Percentiles rank a stretch among this genome's conserved stretches.
Evolutionary conservation across 148 eudicot genomes (phyloP).

Genomic region (Dysphania ambrosioides): DNA sequence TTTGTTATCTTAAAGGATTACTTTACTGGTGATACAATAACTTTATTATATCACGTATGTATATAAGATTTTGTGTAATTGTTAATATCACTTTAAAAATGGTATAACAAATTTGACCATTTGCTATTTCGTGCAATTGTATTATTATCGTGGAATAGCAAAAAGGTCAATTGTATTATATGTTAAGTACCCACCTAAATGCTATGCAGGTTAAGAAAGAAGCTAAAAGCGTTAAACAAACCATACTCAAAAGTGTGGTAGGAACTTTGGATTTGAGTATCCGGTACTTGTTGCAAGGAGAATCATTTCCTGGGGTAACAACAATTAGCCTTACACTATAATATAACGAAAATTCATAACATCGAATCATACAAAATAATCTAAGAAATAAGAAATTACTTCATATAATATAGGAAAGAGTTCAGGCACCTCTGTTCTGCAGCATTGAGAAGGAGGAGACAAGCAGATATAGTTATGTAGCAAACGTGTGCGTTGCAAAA

Average conservation of each 20-base stretch:
- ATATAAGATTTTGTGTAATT: too few species aligned
- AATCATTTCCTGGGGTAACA: conserved; percentile 85
- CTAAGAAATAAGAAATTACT: neutral
- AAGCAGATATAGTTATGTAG: conserved; percentile 52
- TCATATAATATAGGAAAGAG: conserved; percentile 46
- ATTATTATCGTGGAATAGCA: too few species aligned
- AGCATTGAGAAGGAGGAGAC: conserved; percentile 29
- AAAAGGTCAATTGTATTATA: too few species aligned
- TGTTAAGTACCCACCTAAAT: neutral
- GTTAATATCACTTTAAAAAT: too few species aligned
- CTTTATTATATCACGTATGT: too few species aligned
- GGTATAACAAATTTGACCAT: too few species aligned
- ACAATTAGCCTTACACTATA: neutral
- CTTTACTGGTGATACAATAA: too few species aligned
- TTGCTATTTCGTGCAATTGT: too few species aligned
- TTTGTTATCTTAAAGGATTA: too few species aligned
- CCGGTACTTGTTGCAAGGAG: conserved; percentile 51
- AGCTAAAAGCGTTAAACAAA: conserved; percentile 40
- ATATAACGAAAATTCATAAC: neutral
- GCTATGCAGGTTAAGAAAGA: conserved; percentile 56
- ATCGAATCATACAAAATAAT: neutral
- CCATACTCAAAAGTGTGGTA: conserved; percentile 59
- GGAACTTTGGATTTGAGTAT: conserved; percentile 82
- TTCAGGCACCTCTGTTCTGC: conserved; percentile 43
- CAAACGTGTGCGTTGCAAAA: conserved; percentile 73